These are phyloP conservation scores for Metarhizium rileyi DNA, from an alignment of 2,329 filamentous ascomycete genomes.

Conservation along the genomic window DNA sequence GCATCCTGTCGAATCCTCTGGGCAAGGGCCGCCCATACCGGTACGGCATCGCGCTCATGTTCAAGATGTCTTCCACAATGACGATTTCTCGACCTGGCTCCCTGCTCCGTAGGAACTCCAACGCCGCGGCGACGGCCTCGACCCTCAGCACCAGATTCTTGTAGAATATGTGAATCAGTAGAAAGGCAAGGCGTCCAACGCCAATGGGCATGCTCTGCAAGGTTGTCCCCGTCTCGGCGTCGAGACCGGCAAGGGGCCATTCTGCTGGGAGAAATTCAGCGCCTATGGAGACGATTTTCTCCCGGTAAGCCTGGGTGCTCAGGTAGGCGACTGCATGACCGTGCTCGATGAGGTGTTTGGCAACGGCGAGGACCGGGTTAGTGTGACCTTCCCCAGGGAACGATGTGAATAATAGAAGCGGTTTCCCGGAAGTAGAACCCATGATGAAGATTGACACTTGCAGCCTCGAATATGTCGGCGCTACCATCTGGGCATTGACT, in stretches of 20 bases:
- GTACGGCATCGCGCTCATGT: conserved; percentile 21
- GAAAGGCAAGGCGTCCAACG: conserved; percentile 1
- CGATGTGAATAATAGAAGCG: conserved; percentile 13
- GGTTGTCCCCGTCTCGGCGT: neutral
- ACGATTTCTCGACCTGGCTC: conserved; percentile 22
- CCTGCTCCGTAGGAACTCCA: conserved; percentile 15
- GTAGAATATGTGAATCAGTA: conserved; percentile 9
- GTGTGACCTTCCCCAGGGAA: conserved; percentile 13
- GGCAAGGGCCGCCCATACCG: conserved; percentile 15
- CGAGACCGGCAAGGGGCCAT: neutral
- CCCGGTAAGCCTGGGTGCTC: conserved; percentile 17
- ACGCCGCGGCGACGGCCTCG: neutral
- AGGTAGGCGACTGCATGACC: conserved; percentile 30
- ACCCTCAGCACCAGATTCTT: neutral
- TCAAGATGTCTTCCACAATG: conserved; percentile 21
- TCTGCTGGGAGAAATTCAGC: conserved; percentile 20
- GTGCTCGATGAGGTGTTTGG: conserved; percentile 19
- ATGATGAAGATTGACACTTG: neutral
- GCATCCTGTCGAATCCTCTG: conserved; percentile 15
- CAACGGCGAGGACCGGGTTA: conserved; percentile 17
- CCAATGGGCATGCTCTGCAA: conserved; percentile 9
- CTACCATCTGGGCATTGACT: too few relatives aligned
- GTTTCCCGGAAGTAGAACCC: conserved; percentile 5
- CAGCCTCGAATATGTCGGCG: too few relatives aligned
- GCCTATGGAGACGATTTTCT: conserved; percentile 22